Evolutionary conservation across 495 filamentous ascomycete genomes (phyloP).

Genomic region (Xylaria bambusicola): DNA sequence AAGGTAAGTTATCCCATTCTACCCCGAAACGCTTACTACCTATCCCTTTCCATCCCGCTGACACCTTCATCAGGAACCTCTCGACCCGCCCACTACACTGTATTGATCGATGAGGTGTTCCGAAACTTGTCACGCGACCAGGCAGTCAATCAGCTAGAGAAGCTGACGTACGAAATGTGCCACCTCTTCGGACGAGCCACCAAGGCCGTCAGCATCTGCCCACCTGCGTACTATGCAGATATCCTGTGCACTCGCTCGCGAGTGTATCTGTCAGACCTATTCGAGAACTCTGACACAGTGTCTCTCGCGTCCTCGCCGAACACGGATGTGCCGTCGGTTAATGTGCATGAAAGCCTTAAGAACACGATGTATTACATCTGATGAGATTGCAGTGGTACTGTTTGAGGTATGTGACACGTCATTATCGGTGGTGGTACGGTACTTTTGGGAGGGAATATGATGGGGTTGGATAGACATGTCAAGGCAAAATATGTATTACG

Average conservation of each 20-base stretch:
- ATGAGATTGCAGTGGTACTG: no score
- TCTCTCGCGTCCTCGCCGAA: conserved; percentile 20
- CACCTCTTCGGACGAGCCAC: conserved; percentile 80
- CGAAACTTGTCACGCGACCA: conserved; percentile 36
- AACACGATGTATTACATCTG: conserved; percentile 78
- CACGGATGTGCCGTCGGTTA: not conserved
- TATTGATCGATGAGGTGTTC: conserved; percentile 76
- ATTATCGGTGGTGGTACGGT: no score
- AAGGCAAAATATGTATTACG: no score
- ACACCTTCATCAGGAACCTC: conserved; percentile 61
- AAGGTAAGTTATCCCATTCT: conserved; percentile 47
- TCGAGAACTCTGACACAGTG: conserved; percentile 46
- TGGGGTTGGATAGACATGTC: no score
- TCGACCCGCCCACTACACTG: conserved; percentile 75
- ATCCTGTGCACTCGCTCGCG: conserved; percentile 70
- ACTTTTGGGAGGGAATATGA: no score
- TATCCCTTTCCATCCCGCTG: not conserved
- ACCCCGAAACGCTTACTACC: not conserved
- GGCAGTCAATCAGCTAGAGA: conserved; percentile 62
- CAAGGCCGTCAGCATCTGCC: conserved; percentile 75
- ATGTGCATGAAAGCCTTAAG: conserved; percentile 51
- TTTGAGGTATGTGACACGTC: no score
- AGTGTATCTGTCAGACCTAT: conserved; percentile 62
- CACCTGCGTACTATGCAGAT: conserved; percentile 84
- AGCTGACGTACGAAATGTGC: conserved; percentile 73